Base-by-base conservation (phyloP, 2,329 filamentous ascomycete genomes). In the Coccinonectria pachysandricola region DNA sequence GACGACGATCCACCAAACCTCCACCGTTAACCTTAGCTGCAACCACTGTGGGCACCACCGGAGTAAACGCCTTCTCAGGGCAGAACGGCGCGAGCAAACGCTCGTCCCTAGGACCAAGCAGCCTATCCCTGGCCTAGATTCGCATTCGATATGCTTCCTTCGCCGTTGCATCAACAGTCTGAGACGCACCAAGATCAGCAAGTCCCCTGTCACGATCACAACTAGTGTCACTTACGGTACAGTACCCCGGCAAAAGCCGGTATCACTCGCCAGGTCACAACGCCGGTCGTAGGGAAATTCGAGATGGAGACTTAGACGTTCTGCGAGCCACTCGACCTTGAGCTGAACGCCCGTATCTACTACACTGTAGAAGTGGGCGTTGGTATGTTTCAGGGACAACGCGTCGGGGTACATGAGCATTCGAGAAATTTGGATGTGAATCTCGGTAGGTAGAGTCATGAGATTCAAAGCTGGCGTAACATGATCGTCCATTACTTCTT, bases 351-450 rank as follows among this genome's bases (percentile, higher is more conserved):
- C 75, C 1, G 78, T 83, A 48, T 76, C 65, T 34, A 82, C 74
- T 2, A 80, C 52, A 24, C 50, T 43, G 54, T 75, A 76, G 49
- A 83, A 76, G 44, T 79, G 63, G 31, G 65, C 64, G 44, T 57
- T 74, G 12, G 69, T 69, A 46, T 82, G 76, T 44, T 82, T 82
- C 10, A 83, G 56, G 0, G 76, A 77, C 2, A 83, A 62, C 0
- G 79, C 78, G 35, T 84, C 78, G 0, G 79, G 79, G 35, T 83
- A 83, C 16, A 66, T 66, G 32, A 83, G 69, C 28, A 70, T 58
- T 8, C 60, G 48, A 16, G 69, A 59, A 29, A 83, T 75, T 25
- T 71, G 61, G 2, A 78, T 48, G 39, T 81, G 78, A n/a, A 83
- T 60, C 42, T 84, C 79, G 1, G 71, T 60, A 2, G 79, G 79